Base-by-base conservation (phyloP, 495 filamentous ascomycete species). In the Astrothelium subdiscretum region DNA sequence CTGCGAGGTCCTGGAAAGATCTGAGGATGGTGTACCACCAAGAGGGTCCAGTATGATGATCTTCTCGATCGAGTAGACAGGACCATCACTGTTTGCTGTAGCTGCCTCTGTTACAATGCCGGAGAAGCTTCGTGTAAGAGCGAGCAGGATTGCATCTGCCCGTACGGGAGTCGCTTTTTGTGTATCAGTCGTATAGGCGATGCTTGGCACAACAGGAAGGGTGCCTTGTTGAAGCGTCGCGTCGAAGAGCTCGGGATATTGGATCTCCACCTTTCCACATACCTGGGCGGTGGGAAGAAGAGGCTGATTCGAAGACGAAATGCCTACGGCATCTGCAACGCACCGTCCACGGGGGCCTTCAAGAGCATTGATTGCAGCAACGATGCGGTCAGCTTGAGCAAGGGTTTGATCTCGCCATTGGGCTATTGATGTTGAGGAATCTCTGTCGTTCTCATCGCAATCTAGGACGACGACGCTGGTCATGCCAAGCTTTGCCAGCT, bases 11-110 rank as follows among this genome's bases (percentile, higher is more conserved):
- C 87, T 81, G 0, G 81, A 81, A 18, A 85, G 81, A 43, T 82
- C 81, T 59, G 76, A 79, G 0, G 87, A 80, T 1, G 94, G 95
- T 58, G 94, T 91, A 8, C 95, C 94, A 4, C 94, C 94, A 1
- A 88, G 71, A 0, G 89, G 88, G 73, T 99, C 95, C 18, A 99
- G 78, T 27, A 97, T 78, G 66, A 99, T 92, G 29, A 99, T 78
- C 2, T 94, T 81, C 67, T 97, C 94, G 1, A 97, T 75, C 6
- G 84, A 80, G 2, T 81, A 22, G 15, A 32, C 32, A 18, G 43
- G 26, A 44, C 65, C 24, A 26, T 57, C 20, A 43, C 10, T 57
- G 59, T 58, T 59, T 35, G 6, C 3, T 69, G 38, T 11, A 11
- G 24, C 10, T 44, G 31, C 24, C 62, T 54, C 43, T 58, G 61